phyloP scores from a whole-genome alignment of 1,139 yeast genomes.

The Zygosaccharomyces sapae region DNA sequence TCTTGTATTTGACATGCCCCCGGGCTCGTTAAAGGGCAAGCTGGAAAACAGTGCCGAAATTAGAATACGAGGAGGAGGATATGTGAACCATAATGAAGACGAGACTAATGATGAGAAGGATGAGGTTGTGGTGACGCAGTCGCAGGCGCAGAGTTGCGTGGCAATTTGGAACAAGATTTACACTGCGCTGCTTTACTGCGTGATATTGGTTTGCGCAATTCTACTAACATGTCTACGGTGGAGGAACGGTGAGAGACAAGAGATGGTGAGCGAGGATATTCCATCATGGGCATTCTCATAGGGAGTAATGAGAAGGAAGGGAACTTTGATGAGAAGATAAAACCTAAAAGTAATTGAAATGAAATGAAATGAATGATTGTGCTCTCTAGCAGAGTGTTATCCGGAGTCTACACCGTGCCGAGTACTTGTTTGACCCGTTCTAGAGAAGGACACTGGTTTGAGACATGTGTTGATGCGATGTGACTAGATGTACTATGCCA shows the following conservation, averaged over 20 bases:
- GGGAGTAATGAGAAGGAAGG: not conserved
- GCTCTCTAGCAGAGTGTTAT: too few relatives aligned
- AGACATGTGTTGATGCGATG: not conserved
- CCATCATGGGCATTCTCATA: constrained; percentile 9
- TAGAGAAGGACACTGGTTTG: too few relatives aligned
- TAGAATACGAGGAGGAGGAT: constrained; percentile 1
- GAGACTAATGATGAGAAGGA: constrained; percentile 1
- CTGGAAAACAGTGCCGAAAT: constrained; percentile 7
- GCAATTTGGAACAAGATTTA: constrained; percentile 10
- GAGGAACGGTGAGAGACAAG: constrained; percentile 6
- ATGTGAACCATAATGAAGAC: not conserved
- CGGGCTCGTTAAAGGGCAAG: constrained; percentile 19
- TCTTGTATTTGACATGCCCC: constrained; percentile 26
- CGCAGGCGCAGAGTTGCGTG: constrained; percentile 8
- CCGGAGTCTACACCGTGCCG: too few relatives aligned
- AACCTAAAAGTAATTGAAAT: too few relatives aligned
- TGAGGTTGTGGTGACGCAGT: constrained; percentile 11
- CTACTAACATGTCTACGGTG: constrained; percentile 16
- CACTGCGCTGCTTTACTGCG: constrained; percentile 10
- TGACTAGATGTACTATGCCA: not conserved
- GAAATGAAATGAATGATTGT: not conserved
- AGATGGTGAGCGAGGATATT: constrained; percentile 8
- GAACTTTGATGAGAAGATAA: not conserved
- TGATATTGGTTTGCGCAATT: constrained; percentile 15
- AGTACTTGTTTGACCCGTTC: too few relatives aligned